Evolutionary conservation across 192 early-diverging fungal genomes (phyloP).

Genomic region (Oehlia diaphana): DNA sequence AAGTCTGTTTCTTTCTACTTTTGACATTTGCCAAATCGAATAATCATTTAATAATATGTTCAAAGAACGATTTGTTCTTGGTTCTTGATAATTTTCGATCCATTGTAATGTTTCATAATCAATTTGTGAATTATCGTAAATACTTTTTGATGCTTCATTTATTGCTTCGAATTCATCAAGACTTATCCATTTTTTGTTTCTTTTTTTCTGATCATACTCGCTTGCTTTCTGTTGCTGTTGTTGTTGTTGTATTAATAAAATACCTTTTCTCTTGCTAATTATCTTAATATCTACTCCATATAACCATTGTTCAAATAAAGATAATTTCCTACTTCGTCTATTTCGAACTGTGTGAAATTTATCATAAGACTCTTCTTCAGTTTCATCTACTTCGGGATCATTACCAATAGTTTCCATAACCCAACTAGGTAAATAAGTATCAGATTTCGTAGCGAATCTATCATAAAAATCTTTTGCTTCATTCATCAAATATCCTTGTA

Average conservation of each 20-base stretch:
- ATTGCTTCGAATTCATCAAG: too few species aligned
- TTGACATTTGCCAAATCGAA: conserved; percentile 54
- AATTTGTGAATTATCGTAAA: neutral
- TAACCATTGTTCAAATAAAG: neutral
- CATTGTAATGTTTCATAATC: neutral
- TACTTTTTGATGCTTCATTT: too few species aligned
- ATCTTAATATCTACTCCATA: neutral
- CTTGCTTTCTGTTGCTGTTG: too few species aligned
- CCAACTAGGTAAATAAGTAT: neutral
- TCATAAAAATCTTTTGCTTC: conserved; percentile 5
- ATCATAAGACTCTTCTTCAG: neutral
- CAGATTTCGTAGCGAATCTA: conserved; percentile 1
- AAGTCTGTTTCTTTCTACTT: conserved; percentile 42
- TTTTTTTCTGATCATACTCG: too few species aligned
- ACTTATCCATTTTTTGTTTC: too few species aligned
- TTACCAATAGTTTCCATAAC: neutral
- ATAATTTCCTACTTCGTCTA: neutral
- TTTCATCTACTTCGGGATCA: too few species aligned
- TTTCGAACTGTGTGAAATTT: neutral
- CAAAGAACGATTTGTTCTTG: neutral
- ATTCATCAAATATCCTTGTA: conserved; percentile 13
- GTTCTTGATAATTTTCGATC: neutral
- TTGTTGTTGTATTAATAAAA: neutral
- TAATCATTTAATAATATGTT: neutral
- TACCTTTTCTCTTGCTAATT: neutral